Evolutionary conservation across 1,284 basidiomycete species (phyloP), one percentile per base, ranked within the genome.

Genomic region (Austroboletus niveus): DNA sequence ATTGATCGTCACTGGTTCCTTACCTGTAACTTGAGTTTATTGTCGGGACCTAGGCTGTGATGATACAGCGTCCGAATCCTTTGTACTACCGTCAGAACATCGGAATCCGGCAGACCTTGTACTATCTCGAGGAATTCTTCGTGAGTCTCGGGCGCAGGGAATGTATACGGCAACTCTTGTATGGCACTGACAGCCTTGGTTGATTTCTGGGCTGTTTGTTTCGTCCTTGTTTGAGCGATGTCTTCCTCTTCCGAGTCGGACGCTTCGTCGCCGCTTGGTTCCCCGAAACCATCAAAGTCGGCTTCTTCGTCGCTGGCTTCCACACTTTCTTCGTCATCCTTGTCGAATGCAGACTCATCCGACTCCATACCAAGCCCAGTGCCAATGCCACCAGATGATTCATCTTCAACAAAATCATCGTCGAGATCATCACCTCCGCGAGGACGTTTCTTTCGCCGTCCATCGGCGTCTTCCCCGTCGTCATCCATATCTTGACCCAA

Each of bases 11-110:
- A 44, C 44, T 29, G 22, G 40, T 29, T 53, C 42, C 77, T 48
- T 56, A 89, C 92, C 80, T 95, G 91, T 27, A 97, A 75, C 70
- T 92, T 96, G 67, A 83, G 80, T 69, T 96, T 98, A 75, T 99
- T 99, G 39, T 92, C 93, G 36, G 88, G 83, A 1, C 83, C 87
- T 5, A 99, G 75, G 63, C 92, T 95, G 2, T 96, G 89, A 65
- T 99, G 96, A 66, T 98, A 86, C 6, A 98, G 73, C 0, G 92
- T 82, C 22, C 94, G 84, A 52, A 99, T 96, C 40, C 97, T 90
- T 64, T 98, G 88, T 24, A 98, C 76, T 7, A 99, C 92, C 0
- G 77, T 87, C 2, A 89, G 83, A 7, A 98, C 70, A 55, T 96
- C 87, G 12, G 78, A 71, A 48, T 91, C 87, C 6, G 79, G 72